Percentiles rank a stretch among this genome's conserved stretches.
phyloP scores from a whole-genome alignment of 164 flowering plant species.

The Santalum album region DNA sequence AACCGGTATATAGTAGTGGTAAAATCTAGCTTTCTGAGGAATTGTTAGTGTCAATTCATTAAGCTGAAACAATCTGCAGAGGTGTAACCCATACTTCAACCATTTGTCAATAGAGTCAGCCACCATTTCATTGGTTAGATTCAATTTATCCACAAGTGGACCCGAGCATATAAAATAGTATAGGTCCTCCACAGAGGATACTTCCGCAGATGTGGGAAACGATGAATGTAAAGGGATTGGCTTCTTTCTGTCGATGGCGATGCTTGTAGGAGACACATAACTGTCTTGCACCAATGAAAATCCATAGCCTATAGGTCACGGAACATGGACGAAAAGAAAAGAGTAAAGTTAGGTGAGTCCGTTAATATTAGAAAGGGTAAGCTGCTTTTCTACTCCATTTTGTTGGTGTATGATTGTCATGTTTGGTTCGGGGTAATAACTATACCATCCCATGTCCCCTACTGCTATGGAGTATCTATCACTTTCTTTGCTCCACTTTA shows the following conservation, averaged over 20 bases:
- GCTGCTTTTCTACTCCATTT: too few species aligned
- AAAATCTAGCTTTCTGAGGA: conserved; percentile 72
- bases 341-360: background rate
- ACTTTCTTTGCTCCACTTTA: too few species aligned
- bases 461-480: too few species aligned
- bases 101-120: conserved; percentile 70
- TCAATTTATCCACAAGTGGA: conserved; percentile 55
- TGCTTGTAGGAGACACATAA: conserved; percentile 11
- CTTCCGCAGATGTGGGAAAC: conserved; percentile 44
- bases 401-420: too few species aligned
- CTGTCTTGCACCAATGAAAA: conserved; percentile 46
- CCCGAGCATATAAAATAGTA: conserved; percentile 76
- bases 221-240: conserved; percentile 29
- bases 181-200: conserved; percentile 72
- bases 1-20: conserved; percentile 90
- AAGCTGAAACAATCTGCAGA: conserved; percentile 61
- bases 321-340: background rate
- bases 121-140: conserved; percentile 49
- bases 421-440: too few species aligned
- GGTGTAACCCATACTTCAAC: conserved; percentile 47
- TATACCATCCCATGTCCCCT: too few species aligned
- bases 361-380: background rate
- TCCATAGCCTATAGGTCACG: conserved; percentile 21
- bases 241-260: conserved; percentile 15
- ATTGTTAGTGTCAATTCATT: conserved; percentile 49